phyloP scores from a whole-genome alignment of 495 filamentous ascomycete genomes.

The Hyaloscypha finlandica region DNA sequence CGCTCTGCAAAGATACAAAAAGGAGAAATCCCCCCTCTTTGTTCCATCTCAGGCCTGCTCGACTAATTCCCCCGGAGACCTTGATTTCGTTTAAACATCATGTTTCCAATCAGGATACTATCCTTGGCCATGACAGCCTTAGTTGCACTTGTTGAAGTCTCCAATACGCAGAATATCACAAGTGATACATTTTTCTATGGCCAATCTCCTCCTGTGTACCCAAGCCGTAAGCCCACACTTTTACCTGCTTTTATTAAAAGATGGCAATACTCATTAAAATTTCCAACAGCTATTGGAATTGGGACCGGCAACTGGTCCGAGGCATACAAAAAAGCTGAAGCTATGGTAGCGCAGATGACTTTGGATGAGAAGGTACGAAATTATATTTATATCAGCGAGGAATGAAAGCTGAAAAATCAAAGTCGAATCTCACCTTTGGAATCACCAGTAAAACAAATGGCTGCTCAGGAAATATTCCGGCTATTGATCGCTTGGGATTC shows the following conservation, averaged over 20 bases:
- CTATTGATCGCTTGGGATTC: constrained; percentile 55
- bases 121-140: no score
- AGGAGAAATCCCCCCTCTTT: no score
- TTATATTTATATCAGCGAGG: no score
- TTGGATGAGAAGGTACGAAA: constrained; percentile 52
- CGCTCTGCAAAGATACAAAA: no score
- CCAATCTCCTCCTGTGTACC: constrained; percentile 52
- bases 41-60: no score
- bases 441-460: background rate
- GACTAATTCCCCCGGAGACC: no score
- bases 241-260: background rate
- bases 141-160: no score
- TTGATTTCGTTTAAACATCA: no score
- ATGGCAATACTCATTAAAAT: background rate
- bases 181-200: constrained; percentile 46
- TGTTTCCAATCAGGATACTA: no score
- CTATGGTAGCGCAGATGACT: constrained; percentile 55
- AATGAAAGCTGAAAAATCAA: no score
- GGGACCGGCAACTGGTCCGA: constrained; percentile 40
- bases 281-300: background rate
- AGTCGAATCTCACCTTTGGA: constrained; percentile 5
- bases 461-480: constrained; percentile 13
- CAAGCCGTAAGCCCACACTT: constrained; percentile 41
- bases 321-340: constrained; percentile 49
- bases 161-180: no score